A percentile compares a stretch with the other conserved stretches of the same genome.
phyloP scores from a whole-genome alignment of 1,284 basidiomycete genomes.

The Pholiota adiposa region DNA sequence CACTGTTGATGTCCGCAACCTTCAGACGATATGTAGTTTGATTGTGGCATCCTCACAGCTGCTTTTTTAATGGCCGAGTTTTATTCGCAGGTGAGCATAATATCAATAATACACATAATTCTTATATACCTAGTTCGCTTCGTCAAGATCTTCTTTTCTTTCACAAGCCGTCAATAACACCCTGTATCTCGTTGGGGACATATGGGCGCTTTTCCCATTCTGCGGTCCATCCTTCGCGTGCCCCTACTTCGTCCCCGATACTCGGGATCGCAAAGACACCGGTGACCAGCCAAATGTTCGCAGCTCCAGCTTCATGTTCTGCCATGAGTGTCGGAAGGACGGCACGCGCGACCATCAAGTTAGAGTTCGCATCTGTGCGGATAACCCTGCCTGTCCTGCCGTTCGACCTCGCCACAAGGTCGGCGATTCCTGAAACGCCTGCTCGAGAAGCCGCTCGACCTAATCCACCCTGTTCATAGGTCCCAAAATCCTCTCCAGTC shows the following conservation, averaged over 20 bases:
- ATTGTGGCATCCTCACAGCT: too few species aligned
- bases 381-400: conserved; percentile 46
- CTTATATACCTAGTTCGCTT: neutral
- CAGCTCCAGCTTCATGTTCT: conserved; percentile 43
- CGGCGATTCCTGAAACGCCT: conserved; percentile 67
- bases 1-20: too few species aligned
- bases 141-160: neutral
- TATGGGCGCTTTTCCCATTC: conserved; percentile 58
- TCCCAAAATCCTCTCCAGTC: conserved; percentile 49
- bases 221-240: conserved; percentile 48
- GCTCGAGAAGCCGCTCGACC: conserved; percentile 62
- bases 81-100: neutral
- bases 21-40: too few species aligned
- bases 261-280: conserved; percentile 70
- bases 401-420: conserved; percentile 39
- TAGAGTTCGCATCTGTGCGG: conserved; percentile 75
- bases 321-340: conserved; percentile 68
- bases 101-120: neutral
- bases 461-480: conserved; percentile 43
- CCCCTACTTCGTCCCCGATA: conserved; percentile 41
- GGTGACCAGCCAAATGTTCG: conserved; percentile 65
- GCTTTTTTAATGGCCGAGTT: too few species aligned
- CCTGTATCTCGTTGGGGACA: conserved; percentile 47
- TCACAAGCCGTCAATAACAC: neutral
- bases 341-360: conserved; percentile 70